Evolutionary conservation across 805 yeast genomes (phyloP).

Genomic region (Yarrowia keelungensis): DNA sequence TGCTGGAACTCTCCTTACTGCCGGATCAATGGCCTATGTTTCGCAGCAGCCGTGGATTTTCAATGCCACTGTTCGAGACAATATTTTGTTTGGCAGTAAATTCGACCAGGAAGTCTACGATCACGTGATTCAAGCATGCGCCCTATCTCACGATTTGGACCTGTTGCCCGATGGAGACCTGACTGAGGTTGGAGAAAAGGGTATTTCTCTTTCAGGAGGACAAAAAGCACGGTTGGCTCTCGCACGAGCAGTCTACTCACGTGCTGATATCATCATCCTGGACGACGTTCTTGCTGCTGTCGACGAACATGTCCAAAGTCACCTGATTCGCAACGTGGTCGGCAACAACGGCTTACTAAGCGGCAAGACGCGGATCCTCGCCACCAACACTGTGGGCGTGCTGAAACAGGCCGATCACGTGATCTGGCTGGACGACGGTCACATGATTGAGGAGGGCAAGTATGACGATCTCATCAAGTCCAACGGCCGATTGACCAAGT

Average conservation of each 20-base stretch:
- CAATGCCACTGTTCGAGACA: constrained; percentile 76
- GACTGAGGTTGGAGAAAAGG: constrained; percentile 89
- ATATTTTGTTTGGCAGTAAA: constrained; percentile 71
- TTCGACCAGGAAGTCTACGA: constrained; percentile 61
- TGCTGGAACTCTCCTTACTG: constrained; percentile 59
- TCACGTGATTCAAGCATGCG: constrained; percentile 66
- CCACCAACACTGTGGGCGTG: constrained; percentile 82
- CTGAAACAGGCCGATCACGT: constrained; percentile 73
- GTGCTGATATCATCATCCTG: constrained; percentile 67
- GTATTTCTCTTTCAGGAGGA: constrained; percentile 88
- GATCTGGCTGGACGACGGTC: constrained; percentile 67
- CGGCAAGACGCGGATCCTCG: constrained; percentile 71
- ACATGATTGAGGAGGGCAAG: constrained; percentile 66
- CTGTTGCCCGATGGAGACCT: constrained; percentile 74
- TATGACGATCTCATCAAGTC: constrained; percentile 57
- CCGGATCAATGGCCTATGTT: constrained; percentile 61
- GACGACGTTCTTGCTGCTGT: constrained; percentile 90
- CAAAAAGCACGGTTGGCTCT: constrained; percentile 85
- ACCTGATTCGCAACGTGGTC: constrained; percentile 73
- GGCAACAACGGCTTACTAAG: constrained; percentile 63
- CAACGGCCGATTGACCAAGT: not conserved
- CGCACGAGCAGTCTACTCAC: constrained; percentile 80
- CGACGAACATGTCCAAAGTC: constrained; percentile 83
- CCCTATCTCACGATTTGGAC: constrained; percentile 68
- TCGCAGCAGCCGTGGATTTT: constrained; percentile 90